These are phyloP conservation scores for Singerocomus inundabilis DNA, from an alignment of 1,284 basidiomycete genomes.

Conservation along the genomic window DNA sequence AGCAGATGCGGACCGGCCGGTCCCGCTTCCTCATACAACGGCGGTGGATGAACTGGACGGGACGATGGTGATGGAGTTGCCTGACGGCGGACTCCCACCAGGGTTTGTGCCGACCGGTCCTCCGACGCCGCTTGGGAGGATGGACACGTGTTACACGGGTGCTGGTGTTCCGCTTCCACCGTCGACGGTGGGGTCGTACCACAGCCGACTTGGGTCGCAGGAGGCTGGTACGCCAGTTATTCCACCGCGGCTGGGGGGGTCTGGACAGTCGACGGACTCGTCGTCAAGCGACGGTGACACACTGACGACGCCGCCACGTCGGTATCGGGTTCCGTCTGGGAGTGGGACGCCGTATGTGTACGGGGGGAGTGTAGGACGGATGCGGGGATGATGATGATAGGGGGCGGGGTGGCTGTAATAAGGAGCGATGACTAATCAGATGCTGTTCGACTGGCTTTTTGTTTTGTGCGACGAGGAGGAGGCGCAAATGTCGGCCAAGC, in stretches of 20 bases:
- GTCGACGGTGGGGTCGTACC: conserved; percentile 27
- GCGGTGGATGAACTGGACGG: conserved; percentile 1
- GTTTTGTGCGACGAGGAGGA: conserved; percentile 5
- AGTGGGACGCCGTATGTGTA: conserved; percentile 21
- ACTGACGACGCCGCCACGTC: conserved; percentile 25
- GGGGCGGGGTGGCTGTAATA: conserved; percentile 3
- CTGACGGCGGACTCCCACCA: conserved; percentile 26
- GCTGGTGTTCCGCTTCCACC: conserved; percentile 27
- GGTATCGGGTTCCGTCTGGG: conserved; percentile 24
- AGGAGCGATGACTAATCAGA: conserved; percentile 17
- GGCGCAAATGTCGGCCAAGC: conserved; percentile 11
- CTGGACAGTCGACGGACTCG: conserved; percentile 16
- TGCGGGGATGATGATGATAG: conserved; percentile 25
- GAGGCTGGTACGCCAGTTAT: conserved; percentile 23
- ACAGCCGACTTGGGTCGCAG: conserved; percentile 20
- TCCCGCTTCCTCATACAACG: conserved; percentile 28
- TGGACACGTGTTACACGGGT: conserved; percentile 23
- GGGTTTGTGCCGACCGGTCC: conserved; percentile 29
- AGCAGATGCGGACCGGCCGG: conserved; percentile 33
- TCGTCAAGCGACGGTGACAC: conserved; percentile 33
- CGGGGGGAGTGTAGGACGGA: conserved; percentile 10
- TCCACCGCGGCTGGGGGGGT: conserved; percentile 26
- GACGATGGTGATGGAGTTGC: conserved; percentile 26
- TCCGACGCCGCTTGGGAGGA: conserved; percentile 10
- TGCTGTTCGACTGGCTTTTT: neutral